Evolutionary conservation across 75 land plant species (phyloP).

Genomic region (Pinus albicaulis): DNA sequence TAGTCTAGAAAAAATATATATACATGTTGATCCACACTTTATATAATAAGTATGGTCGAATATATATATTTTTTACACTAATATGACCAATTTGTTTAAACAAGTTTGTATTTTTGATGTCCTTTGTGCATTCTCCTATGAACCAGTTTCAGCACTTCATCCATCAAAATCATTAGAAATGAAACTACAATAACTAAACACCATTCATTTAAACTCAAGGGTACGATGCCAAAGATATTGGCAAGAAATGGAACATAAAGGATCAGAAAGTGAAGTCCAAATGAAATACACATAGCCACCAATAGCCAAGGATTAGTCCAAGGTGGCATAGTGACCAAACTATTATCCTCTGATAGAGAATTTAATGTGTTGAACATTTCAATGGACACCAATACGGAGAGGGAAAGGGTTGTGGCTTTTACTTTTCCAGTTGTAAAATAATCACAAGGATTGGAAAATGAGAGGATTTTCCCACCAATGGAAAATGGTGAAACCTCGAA

Average conservation of each 20-base stretch:
- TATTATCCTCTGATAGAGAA: slow-evolving; percentile 88
- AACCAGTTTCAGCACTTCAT: slow-evolving; percentile 74
- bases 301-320: slow-evolving; percentile 95
- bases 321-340: slow-evolving; percentile 80
- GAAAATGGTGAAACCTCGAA: slow-evolving; percentile 64
- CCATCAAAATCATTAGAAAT: slow-evolving; percentile 79
- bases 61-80: too few relatives aligned
- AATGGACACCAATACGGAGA: slow-evolving; percentile 88
- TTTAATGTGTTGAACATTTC: slow-evolving; percentile 97
- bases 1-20: too few relatives aligned
- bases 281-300: slow-evolving; percentile 74
- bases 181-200: slow-evolving; percentile 68
- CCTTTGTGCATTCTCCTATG: slow-evolving; percentile 41
- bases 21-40: too few relatives aligned
- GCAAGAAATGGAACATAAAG: slow-evolving; percentile 87
- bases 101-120: slow-evolving; percentile 35
- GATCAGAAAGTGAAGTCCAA: slow-evolving; percentile 73
- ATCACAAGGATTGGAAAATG: slow-evolving; percentile 82
- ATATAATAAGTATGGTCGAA: too few relatives aligned
- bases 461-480: slow-evolving; percentile 48
- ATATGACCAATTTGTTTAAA: slow-evolving; percentile 9
- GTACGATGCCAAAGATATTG: slow-evolving; percentile 80
- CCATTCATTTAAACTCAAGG: slow-evolving; percentile 82
- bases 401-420: slow-evolving; percentile 87
- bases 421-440: slow-evolving; percentile 82